Conservation (phyloP, 305 asterid genomes). For the Solanum hybrid region DNA sequence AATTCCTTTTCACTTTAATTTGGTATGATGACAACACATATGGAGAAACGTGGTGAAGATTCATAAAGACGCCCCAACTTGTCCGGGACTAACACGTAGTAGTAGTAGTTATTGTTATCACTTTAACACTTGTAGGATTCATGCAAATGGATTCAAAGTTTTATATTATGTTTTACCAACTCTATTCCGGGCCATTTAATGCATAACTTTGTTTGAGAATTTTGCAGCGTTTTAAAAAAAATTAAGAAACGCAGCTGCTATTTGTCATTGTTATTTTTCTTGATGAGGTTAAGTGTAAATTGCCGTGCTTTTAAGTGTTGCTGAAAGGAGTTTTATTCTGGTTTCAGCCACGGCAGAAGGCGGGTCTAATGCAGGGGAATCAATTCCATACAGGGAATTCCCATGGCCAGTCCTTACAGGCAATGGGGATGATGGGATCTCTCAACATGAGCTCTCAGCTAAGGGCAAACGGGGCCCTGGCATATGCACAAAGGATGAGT, state of each 20-base stretch:
- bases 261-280: background rate
- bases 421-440: conserved; percentile 65
- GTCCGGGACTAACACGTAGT: background rate
- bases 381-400: conserved; percentile 71
- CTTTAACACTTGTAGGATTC: background rate
- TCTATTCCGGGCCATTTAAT: background rate
- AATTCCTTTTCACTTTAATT: background rate
- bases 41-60: background rate
- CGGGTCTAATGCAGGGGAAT: conserved; percentile 64
- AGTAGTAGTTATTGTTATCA: background rate
- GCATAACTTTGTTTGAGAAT: background rate
- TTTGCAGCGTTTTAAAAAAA: background rate
- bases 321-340: conserved; percentile 9
- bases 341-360: conserved; percentile 79
- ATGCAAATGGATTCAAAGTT: background rate
- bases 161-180: background rate
- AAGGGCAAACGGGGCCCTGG: conserved; percentile 54
- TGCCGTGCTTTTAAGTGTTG: background rate
- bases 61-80: background rate
- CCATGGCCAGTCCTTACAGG: conserved; percentile 70
- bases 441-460: conserved; percentile 59
- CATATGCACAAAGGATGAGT: conserved; percentile 44
- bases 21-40: background rate
- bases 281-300: background rate
- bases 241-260: background rate